Evolutionary conservation across 169 alveolate genomes (phyloP), one percentile per base, ranked within the genome.

Genomic region (Plasmodium cynomolgi): DNA sequence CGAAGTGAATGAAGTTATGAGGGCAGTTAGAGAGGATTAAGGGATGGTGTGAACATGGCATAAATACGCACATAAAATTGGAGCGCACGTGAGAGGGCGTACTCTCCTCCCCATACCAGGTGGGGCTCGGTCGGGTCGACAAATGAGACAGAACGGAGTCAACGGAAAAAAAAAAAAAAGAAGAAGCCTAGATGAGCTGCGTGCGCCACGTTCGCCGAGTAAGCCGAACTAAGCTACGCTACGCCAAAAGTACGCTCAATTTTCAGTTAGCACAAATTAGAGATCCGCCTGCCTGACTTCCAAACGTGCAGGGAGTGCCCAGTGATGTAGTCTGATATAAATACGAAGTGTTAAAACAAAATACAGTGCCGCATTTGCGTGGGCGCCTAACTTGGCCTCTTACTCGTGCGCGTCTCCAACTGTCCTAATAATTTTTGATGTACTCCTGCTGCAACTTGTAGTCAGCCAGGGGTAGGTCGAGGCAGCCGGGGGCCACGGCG

Each of bases 401-500:
- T 50, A 1, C 23, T 17, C 23, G 23, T 9, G 8, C 62, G 26
- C 23, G 62, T 50, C 9, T 17, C 3, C 62, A 0, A 17, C 26
- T 50, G 8, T 13, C 17, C 81, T 77, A 86, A 77, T 75, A 86
- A 86, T 86, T 86, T 37, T 86, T 86, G 39, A 86, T 20, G 62
- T 86, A 86, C 68, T 86, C 93, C 47, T 77, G 84, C 44, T 86
- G 93, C 71, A 39, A 20, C 41, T 86, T 33, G 20, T 75, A 56
- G 44, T 86, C 84, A 29, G 72, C 50, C 9, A 86, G 81, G 50
- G 81, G 80, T 34, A 86, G 20, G 23, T 86, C 93, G 23, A 86
- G 37, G 44, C 93, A 86, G 15, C 93, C 93, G 3, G 93, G 93
- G 47, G 93, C 93, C 23, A 77, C 71, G 41, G 41, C 17, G 29